These are phyloP conservation scores for Colletotrichum acutatum DNA, from an alignment of 2,329 filamentous ascomycete species.

Conservation along the genomic window DNA sequence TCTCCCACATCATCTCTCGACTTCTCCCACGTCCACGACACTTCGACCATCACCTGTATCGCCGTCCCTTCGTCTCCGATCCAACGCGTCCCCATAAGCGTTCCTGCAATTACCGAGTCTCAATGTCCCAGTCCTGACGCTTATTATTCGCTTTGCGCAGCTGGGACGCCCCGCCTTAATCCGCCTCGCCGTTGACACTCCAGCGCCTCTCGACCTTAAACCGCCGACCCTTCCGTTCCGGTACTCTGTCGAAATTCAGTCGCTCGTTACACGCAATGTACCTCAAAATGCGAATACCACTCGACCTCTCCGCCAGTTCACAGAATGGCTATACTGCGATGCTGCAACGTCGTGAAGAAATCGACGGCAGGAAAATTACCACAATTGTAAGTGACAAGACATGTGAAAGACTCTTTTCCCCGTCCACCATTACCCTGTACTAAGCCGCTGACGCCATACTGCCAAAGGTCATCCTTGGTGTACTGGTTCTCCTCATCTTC, in stretches of 20 bases:
- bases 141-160: slow-evolving; percentile 26
- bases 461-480: slow-evolving; percentile 40
- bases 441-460: slow-evolving; percentile 6
- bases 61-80: neutral
- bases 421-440: neutral
- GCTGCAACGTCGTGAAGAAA: slow-evolving; percentile 12
- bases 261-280: slow-evolving; percentile 33
- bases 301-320: neutral
- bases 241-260: neutral
- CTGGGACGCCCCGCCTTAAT: slow-evolving; percentile 31
- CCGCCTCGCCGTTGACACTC: slow-evolving; percentile 15
- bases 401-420: neutral
- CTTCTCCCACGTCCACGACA: neutral
- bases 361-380: slow-evolving; percentile 26
- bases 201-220: neutral
- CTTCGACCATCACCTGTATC: neutral
- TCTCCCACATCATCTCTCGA: neutral
- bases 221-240: slow-evolving; percentile 23
- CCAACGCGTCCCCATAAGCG: neutral
- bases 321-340: neutral
- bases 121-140: slow-evolving; percentile 31
- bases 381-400: slow-evolving; percentile 29
- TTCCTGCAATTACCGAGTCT: neutral
- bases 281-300: slow-evolving; percentile 28
- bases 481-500: slow-evolving; percentile 40